Base-by-base conservation (phyloP, 441 rosid genomes). In the Sinapis alba region DNA sequence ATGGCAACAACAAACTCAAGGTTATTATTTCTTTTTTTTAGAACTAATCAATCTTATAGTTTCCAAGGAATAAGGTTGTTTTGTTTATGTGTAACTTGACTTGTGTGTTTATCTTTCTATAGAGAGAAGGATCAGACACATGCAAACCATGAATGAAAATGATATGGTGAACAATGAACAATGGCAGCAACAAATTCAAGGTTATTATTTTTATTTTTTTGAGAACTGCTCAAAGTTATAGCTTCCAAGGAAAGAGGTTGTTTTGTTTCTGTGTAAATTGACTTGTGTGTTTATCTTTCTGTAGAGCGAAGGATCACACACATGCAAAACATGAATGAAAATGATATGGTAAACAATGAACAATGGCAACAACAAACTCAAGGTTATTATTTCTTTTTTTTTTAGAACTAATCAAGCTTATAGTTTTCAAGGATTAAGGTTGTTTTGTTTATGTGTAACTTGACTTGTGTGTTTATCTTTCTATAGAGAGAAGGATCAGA, bases 221-320 rank as follows among this genome's bases (percentile, higher is more conserved):
- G 3, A 23, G 26, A n/a, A n/a, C n/a, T n/a, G n/a, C n/a, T n/a
- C n/a, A n/a, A n/a, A n/a, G n/a, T n/a, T n/a, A n/a, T n/a, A 8
- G 2, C n/a, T 72, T 45, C 8, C 26, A 19, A 45, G 7, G 7
- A 1, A 38, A 1, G 51, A 2, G 6, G 7, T 67, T 2, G 23
- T 45, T 47, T 23, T 47, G 20, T 65, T 26, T n/a, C 41, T 23
- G 5, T 59, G 8, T 30, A 73, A 51, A 53, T 13, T 56, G 53
- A 76, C 3, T 45, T 21, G 2, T 53, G 62, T 60, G 21, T 59
- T 65, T 27, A 50, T 38, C 45, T 7, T 61, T 1, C 15, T 61
- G 77, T 83, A 89, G 97, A 71, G 87, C 83, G 83, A 68, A 83
- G 67, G 82, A 84, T 77, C 75, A 75, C 66, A 69, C 83, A 83